phyloP scores from a whole-genome alignment of 1,284 basidiomycete genomes.

The Mycosarcoma mackinlayi region DNA sequence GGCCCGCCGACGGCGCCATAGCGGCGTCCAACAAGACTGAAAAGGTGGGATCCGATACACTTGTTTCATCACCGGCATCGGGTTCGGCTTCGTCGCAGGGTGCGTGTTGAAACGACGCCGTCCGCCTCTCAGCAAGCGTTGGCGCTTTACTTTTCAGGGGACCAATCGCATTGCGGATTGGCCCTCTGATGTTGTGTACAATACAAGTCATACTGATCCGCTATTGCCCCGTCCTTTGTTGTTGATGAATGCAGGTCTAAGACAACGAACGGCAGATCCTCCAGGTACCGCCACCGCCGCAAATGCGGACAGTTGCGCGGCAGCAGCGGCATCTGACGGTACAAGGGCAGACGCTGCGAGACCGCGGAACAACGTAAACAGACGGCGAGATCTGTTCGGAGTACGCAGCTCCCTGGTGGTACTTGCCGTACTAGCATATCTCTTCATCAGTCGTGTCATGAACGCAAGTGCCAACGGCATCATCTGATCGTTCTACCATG shows the following conservation, averaged over 20 bases:
- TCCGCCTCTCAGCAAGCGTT: not conserved
- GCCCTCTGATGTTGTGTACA: not conserved
- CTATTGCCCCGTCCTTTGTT: not conserved
- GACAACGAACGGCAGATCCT: constrained; percentile 14
- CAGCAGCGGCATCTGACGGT: not conserved
- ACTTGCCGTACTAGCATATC: constrained; percentile 52
- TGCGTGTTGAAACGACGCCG: constrained; percentile 25
- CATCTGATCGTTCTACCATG: constrained; percentile 17
- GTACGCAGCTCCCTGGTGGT: constrained; percentile 48
- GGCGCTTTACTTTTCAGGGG: not conserved
- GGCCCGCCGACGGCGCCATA: constrained; percentile 6
- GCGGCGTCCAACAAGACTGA: constrained; percentile 20
- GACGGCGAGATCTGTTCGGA: constrained; percentile 39
- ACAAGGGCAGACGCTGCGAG: constrained; percentile 8
- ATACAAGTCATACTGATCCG: constrained; percentile 8
- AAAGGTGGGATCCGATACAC: constrained; percentile 44
- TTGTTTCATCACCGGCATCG: constrained; percentile 37
- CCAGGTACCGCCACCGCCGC: too few species aligned
- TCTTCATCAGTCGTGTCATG: constrained; percentile 54
- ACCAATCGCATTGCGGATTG: constrained; percentile 10
- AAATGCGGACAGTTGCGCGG: too few species aligned
- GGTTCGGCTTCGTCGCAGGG: constrained; percentile 40
- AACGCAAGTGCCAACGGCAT: constrained; percentile 43
- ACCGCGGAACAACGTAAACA: constrained; percentile 9
- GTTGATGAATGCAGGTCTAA: constrained; percentile 11